Conservation (phyloP, 352 stramenopile genomes). For the Phytophthora tentaculata region DNA sequence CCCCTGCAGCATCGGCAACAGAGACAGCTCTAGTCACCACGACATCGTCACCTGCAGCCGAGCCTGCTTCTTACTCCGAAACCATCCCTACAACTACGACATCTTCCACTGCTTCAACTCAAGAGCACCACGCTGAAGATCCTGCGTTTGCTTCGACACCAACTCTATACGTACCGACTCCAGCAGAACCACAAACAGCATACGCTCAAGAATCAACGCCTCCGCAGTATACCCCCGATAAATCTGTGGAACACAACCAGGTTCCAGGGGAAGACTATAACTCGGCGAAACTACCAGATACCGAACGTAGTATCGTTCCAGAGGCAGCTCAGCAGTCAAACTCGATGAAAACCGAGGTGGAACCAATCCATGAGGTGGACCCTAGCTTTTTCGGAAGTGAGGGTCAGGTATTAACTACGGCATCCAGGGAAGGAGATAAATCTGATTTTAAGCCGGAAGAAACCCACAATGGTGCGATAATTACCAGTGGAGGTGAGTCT, state of each 20-base stretch:
- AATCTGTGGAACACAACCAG: too few relatives aligned
- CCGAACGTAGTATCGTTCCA: too few relatives aligned
- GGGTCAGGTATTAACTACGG: too few relatives aligned
- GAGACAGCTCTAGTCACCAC: too few relatives aligned
- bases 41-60: background rate
- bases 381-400: too few relatives aligned
- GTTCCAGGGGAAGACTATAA: too few relatives aligned
- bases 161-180: background rate
- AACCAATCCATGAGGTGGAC: background rate
- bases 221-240: too few relatives aligned
- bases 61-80: background rate
- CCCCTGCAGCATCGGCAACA: background rate
- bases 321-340: too few relatives aligned
- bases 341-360: background rate
- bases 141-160: background rate
- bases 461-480: background rate
- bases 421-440: background rate
- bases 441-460: background rate
- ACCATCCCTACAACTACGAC: background rate
- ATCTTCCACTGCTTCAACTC: background rate
- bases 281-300: too few relatives aligned
- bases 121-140: too few relatives aligned
- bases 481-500: background rate
- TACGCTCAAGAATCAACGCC: background rate
- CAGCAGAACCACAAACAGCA: background rate